Percentiles rank a stretch among this genome's conserved stretches.
These are phyloP conservation scores for Calonectria ilicicola DNA, from an alignment of 2,329 filamentous ascomycete species.

Conservation along the genomic window DNA sequence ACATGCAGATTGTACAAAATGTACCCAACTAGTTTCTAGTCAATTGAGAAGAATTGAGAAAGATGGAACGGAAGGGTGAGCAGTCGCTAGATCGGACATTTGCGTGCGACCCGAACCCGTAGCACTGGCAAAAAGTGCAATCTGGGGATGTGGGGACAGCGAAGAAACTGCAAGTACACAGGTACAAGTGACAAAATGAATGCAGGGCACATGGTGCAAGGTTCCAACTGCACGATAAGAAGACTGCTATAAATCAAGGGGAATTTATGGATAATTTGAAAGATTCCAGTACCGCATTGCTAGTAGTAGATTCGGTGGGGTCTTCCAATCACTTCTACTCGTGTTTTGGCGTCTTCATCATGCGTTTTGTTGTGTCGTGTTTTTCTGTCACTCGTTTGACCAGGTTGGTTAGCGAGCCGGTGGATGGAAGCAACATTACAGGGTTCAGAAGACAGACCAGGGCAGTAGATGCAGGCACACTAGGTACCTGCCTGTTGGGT, in stretches of 20 bases:
- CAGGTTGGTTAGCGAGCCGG: background rate
- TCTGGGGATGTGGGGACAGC: slow-evolving; percentile 10
- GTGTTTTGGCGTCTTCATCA: background rate
- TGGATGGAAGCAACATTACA: background rate
- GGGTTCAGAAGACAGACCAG: background rate
- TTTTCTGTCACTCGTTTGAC: background rate
- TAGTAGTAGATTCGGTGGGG: no score
- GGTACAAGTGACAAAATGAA: background rate
- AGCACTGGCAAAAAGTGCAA: background rate
- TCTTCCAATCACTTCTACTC: background rate
- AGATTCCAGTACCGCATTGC: no score
- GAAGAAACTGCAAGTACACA: background rate
- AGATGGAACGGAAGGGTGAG: background rate
- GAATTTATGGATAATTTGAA: no score
- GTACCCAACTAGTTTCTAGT: background rate
- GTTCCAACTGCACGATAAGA: no score
- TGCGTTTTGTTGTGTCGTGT: background rate
- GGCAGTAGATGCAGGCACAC: background rate
- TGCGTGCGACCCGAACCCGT: background rate
- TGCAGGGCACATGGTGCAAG: background rate
- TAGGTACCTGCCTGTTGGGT: background rate
- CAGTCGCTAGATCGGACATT: background rate
- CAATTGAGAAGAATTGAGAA: background rate
- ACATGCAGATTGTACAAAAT: background rate
- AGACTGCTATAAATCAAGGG: no score